Base-by-base conservation (phyloP, 768 basidiomycete genomes). In the Russula olivacea region DNA sequence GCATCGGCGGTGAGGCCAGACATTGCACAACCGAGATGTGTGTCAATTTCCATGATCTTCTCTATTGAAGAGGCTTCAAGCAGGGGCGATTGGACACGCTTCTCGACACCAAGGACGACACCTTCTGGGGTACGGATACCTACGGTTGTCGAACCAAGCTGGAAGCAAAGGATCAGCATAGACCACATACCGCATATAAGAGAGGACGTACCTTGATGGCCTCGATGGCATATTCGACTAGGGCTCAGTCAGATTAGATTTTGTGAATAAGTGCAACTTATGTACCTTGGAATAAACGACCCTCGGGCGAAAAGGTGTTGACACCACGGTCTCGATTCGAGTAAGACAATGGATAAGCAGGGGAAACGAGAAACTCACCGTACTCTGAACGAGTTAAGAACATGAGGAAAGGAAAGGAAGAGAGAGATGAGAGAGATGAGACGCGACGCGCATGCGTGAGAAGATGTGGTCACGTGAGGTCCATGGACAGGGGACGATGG, bases 31-130 rank as follows among this genome's bases (percentile, higher is more conserved):
- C 94, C 97, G 63, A 99, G 85, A 77, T 99, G 97, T 14, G 75
- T 68, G 77, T 98, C 97, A 71, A 99, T 98, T 79, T 99, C 97
- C 96, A 99, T 98, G 73, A 98, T 98, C 81, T 98, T 98, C 75
- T 99, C 96, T 72, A 99, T 94, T 59, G 94, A 95, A 66, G 84
- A 89, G 45, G 93, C 86, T 78, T 98, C 97, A 70, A 98, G 85
- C 53, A 99, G 83, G 11, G 94, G 91, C 0, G 95, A 98, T 75
- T 97, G 94, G 57, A 97, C 93, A 74, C 97, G 94, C 78, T 99
- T 98, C 80, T 99, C 97, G 68, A 98, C 93, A 59, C 85, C 97
- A 62, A 99, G 88, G 67, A 98, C 81, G 68, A 94, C 89, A 63
- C 97, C 97, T 69, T 91, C 81, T 43, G 87, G 81, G 36, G 97